Conservation (phyloP, 1,284 basidiomycete species). For the Rhodotorula sp. region DNA sequence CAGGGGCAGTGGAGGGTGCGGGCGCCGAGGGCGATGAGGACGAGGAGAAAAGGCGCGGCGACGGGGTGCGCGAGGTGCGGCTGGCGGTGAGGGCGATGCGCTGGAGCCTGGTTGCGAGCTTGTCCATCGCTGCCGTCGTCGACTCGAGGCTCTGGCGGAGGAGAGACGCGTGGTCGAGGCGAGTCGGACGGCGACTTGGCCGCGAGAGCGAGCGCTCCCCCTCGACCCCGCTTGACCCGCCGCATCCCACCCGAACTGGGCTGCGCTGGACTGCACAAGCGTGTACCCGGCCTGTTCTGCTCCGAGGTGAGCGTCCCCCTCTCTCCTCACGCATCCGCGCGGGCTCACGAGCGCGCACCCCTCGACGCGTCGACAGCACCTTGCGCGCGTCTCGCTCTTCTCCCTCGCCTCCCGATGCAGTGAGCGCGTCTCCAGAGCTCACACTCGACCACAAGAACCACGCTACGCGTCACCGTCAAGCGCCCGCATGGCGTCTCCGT, state of each 20-base stretch:
- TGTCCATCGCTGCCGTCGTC: conserved; percentile 10
- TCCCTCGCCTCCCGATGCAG: not conserved
- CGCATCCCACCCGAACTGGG: too few relatives aligned
- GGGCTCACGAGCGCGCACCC: too few relatives aligned
- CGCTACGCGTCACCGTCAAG: not conserved
- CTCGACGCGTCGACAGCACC: not conserved
- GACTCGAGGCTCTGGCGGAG: not conserved
- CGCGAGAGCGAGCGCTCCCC: too few relatives aligned
- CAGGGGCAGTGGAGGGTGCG: not conserved
- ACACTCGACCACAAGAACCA: not conserved
- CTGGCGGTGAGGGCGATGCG: conserved; percentile 7
- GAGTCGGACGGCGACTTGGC: too few relatives aligned
- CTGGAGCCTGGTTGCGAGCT: not conserved
- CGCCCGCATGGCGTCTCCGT: not conserved
- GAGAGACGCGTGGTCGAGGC: not conserved
- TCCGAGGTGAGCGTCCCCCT: too few relatives aligned
- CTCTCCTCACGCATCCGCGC: too few relatives aligned
- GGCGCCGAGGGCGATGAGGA: not conserved
- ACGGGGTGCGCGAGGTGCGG: not conserved
- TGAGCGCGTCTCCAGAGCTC: not conserved
- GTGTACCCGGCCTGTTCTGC: too few relatives aligned
- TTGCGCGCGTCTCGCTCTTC: not conserved
- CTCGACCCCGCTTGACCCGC: too few relatives aligned
- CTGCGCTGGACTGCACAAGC: too few relatives aligned
- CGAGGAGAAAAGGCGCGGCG: conserved; percentile 8